A percentile compares a stretch with the other conserved stretches of the same genome.
Conservation (phyloP, 2,329 filamentous ascomycete species). For the Claviceps digitariae region DNA sequence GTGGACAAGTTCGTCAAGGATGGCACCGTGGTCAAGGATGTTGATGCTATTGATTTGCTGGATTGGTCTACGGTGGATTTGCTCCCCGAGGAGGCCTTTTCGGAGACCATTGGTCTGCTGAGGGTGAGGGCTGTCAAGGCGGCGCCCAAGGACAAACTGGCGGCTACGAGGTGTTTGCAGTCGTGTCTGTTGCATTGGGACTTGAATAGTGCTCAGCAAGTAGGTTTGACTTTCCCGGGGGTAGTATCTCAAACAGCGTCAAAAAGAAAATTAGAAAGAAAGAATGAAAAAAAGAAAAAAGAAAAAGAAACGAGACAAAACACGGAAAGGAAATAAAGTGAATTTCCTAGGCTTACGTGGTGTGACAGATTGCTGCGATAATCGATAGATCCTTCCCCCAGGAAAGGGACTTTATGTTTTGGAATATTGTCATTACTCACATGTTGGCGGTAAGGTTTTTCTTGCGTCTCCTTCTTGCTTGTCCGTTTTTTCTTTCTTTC, state of each 20-base stretch:
- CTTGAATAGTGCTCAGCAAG: slow-evolving; percentile 42
- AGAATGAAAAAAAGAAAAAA: no score
- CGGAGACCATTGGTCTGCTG: slow-evolving; percentile 35
- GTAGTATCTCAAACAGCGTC: neutral
- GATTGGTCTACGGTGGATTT: slow-evolving; percentile 37
- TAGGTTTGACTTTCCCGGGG: slow-evolving; percentile 13
- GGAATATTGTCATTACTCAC: slow-evolving; percentile 40
- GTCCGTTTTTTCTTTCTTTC: no score
- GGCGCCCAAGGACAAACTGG: slow-evolving; percentile 30
- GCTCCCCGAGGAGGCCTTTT: slow-evolving; percentile 25
- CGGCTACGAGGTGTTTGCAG: slow-evolving; percentile 32
- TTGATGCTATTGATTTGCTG: slow-evolving; percentile 37
- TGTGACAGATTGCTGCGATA: slow-evolving; percentile 35
- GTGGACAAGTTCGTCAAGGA: slow-evolving; percentile 34
- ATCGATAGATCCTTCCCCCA: slow-evolving; percentile 37
- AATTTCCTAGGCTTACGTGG: neutral
- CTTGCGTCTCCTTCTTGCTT: neutral
- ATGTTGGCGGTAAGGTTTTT: slow-evolving; percentile 32
- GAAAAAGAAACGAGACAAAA: no score
- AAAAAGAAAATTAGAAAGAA: neutral
- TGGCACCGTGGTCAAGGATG: slow-evolving; percentile 31
- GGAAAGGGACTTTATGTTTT: slow-evolving; percentile 37
- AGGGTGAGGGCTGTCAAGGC: slow-evolving; percentile 38
- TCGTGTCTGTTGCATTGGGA: slow-evolving; percentile 42
- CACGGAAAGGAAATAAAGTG: neutral